Evolutionary conservation across 805 yeast genomes (phyloP).

Genomic region (Candida germanica): DNA sequence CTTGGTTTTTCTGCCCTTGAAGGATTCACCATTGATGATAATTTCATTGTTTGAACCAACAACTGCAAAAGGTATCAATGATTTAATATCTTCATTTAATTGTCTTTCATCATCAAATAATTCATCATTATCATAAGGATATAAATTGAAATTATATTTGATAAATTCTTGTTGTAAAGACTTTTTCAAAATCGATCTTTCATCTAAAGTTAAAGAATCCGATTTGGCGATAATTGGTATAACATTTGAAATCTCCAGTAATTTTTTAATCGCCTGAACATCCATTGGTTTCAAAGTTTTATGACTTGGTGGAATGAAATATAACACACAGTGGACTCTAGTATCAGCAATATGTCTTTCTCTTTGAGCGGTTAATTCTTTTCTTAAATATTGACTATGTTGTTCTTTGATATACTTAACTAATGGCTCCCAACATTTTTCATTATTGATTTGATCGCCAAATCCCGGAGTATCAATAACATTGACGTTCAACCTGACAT

Average conservation of each 20-base stretch:
- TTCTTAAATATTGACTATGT: slow-evolving; percentile 85
- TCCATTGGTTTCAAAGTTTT: slow-evolving; percentile 84
- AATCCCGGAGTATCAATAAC: slow-evolving; percentile 97
- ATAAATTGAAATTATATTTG: slow-evolving; percentile 69
- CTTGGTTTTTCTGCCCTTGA: slow-evolving; percentile 87
- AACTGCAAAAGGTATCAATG: slow-evolving; percentile 86
- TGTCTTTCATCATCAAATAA: slow-evolving; percentile 70
- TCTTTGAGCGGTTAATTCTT: slow-evolving; percentile 92
- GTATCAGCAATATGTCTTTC: slow-evolving; percentile 80
- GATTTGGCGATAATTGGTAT: slow-evolving; percentile 94
- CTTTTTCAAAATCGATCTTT: slow-evolving; percentile 76
- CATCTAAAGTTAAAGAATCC: slow-evolving; percentile 83
- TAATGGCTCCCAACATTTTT: slow-evolving; percentile 95
- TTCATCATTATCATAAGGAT: slow-evolving; percentile 76
- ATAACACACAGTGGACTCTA: slow-evolving; percentile 89
- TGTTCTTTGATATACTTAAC: slow-evolving; percentile 94
- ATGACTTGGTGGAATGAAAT: slow-evolving; percentile 86
- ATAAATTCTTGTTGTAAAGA: slow-evolving; percentile 73
- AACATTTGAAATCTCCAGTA: slow-evolving; percentile 87
- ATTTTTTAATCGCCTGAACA: slow-evolving; percentile 73
- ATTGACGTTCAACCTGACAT: slow-evolving; percentile 79
- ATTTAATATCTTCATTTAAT: slow-evolving; percentile 68
- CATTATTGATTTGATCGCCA: slow-evolving; percentile 95
- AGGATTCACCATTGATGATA: slow-evolving; percentile 70
- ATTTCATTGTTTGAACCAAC: slow-evolving; percentile 85